A percentile compares a stretch with the other conserved stretches of the same genome.
Conservation (phyloP, 768 basidiomycete species). For the Boletales sp. region DNA sequence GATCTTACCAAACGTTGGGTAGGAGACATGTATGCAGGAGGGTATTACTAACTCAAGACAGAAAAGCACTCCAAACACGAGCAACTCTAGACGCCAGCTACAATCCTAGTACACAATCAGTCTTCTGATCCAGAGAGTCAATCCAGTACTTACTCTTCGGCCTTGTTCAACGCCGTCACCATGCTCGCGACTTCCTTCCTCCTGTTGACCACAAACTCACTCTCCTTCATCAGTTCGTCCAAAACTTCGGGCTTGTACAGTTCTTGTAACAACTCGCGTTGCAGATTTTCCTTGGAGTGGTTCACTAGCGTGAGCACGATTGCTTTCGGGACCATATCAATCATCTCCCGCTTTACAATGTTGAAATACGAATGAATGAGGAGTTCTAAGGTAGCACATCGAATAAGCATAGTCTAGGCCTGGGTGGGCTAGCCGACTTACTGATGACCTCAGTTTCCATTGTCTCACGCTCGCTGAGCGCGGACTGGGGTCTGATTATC, state of each 20-base stretch:
- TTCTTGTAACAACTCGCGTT: constrained; percentile 91
- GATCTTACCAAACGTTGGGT: constrained; percentile 16
- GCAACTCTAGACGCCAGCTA: constrained; percentile 51
- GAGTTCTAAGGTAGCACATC: constrained; percentile 54
- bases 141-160: constrained; percentile 84
- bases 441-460: constrained; percentile 99
- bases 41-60: constrained; percentile 28
- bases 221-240: constrained; percentile 93
- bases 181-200: constrained; percentile 93
- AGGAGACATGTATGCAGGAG: constrained; percentile 22
- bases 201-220: constrained; percentile 82
- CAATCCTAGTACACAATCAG: constrained; percentile 43
- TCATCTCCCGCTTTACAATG: constrained; percentile 98
- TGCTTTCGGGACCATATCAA: constrained; percentile 98
- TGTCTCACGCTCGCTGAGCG: constrained; percentile 89
- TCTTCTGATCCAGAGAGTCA: not conserved
- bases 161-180: constrained; percentile 93
- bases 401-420: not conserved
- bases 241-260: constrained; percentile 96
- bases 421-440: constrained; percentile 39
- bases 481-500: constrained; percentile 84
- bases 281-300: constrained; percentile 91
- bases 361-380: constrained; percentile 97
- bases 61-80: constrained; percentile 1
- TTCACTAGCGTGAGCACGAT: constrained; percentile 89